phyloP scores from a whole-genome alignment of 1,139 yeast genomes.

The Blastobotrys persicus region DNA sequence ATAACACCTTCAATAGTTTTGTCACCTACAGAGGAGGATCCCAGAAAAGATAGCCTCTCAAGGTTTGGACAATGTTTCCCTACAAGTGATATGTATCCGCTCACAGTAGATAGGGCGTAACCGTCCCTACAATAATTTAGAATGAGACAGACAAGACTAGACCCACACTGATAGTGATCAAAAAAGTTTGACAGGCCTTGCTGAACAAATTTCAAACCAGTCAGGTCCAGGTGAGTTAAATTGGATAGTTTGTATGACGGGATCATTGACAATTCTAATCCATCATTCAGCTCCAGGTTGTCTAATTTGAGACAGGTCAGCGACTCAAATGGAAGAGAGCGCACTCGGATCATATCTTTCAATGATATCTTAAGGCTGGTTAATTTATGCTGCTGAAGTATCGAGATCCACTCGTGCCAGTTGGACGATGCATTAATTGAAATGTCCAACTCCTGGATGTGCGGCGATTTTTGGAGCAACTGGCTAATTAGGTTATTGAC shows the following conservation, averaged over 20 bases:
- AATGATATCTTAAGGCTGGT: not conserved
- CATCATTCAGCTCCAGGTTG: not conserved
- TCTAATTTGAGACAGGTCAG: not conserved
- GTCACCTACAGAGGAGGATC: constrained; percentile 1
- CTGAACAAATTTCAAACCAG: not conserved
- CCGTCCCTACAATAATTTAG: not conserved
- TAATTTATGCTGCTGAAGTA: not conserved
- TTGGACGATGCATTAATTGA: not conserved
- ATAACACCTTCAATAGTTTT: constrained; percentile 6
- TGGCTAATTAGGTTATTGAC: not conserved
- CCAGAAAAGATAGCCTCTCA: constrained; percentile 5
- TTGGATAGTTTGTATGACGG: not conserved
- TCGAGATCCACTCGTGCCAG: not conserved
- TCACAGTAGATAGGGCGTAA: not conserved
- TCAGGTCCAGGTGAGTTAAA: not conserved
- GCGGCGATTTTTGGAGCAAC: not conserved
- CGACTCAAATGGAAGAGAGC: not conserved
- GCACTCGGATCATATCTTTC: not conserved
- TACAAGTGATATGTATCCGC: not conserved
- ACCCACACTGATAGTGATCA: constrained; percentile 1
- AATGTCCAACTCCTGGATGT: not conserved
- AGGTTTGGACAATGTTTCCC: constrained; percentile 7
- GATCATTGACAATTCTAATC: not conserved
- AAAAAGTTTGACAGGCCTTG: not conserved
- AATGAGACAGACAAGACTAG: not conserved